Conservation (phyloP, 148 eudicot species). For the Bassia scoparia region DNA sequence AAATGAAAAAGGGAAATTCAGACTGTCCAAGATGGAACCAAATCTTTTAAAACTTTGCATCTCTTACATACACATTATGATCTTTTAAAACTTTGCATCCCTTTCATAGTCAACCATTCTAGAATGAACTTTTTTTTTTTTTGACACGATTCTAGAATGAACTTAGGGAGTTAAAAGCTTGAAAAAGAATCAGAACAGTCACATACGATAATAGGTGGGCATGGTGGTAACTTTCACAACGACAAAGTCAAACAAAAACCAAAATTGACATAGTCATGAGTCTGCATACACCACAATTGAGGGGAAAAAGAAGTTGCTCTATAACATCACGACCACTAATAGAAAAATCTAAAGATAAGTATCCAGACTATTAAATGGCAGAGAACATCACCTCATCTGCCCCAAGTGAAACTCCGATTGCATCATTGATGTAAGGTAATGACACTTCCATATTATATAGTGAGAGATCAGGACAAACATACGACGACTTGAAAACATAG, state of each 20-base stretch:
- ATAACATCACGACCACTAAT: neutral
- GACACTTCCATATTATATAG: constrained; percentile 71
- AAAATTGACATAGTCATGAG: too few species aligned
- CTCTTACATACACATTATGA: too few species aligned
- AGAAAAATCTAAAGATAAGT: neutral
- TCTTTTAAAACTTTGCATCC: too few species aligned
- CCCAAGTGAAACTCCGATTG: constrained; percentile 68
- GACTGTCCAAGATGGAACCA: too few species aligned
- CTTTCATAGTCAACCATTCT: too few species aligned
- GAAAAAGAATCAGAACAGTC: too few species aligned
- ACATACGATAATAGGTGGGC: neutral
- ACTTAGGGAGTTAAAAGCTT: too few species aligned
- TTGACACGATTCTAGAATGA: too few species aligned
- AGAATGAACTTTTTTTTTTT: too few species aligned
- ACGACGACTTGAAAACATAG: constrained; percentile 80
- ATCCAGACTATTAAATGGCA: neutral
- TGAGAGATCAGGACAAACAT: constrained; percentile 70
- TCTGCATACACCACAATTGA: constrained; percentile 4
- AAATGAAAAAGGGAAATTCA: too few species aligned
- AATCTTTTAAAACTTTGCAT: too few species aligned
- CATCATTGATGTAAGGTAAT: constrained; percentile 63
- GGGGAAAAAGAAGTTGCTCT: neutral
- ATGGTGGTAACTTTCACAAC: neutral
- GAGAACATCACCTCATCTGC: constrained; percentile 55
- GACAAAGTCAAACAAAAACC: neutral